These are phyloP conservation scores for Boeremia exigua DNA, from an alignment of 2,329 filamentous ascomycete genomes.

Conservation along the genomic window DNA sequence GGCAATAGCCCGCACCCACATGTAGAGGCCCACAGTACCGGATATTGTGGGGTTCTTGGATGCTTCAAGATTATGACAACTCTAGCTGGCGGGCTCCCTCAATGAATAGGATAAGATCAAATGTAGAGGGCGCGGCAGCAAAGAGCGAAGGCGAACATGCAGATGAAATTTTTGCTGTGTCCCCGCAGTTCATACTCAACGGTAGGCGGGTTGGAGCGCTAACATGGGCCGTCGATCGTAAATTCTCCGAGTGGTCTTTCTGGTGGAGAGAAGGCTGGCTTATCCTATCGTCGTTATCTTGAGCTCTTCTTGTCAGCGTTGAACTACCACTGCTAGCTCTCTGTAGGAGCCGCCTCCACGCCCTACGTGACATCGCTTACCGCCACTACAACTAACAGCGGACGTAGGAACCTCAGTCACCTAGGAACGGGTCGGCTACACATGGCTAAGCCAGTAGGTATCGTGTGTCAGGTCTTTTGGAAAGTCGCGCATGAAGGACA, in stretches of 20 bases:
- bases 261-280: neutral
- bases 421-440: constrained; percentile 13
- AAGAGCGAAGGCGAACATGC: too few relatives aligned
- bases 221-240: neutral
- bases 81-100: neutral
- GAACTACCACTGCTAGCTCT: constrained; percentile 7
- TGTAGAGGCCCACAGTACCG: neutral
- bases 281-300: constrained; percentile 19
- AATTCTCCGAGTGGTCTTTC: constrained; percentile 1
- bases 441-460: constrained; percentile 16
- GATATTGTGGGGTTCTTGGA: neutral
- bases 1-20: neutral
- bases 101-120: too few relatives aligned
- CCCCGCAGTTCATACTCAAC: too few relatives aligned
- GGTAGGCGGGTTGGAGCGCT: too few relatives aligned
- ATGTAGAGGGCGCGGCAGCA: too few relatives aligned
- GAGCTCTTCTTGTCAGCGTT: neutral
- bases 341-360: constrained; percentile 25
- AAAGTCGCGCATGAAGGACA: constrained; percentile 4
- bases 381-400: constrained; percentile 30
- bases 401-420: constrained; percentile 3
- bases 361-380: constrained; percentile 19
- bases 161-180: too few relatives aligned
- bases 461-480: neutral
- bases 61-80: neutral